Conservation (phyloP, 2,329 filamentous ascomycete species). For the Ophiostoma ulmi region DNA sequence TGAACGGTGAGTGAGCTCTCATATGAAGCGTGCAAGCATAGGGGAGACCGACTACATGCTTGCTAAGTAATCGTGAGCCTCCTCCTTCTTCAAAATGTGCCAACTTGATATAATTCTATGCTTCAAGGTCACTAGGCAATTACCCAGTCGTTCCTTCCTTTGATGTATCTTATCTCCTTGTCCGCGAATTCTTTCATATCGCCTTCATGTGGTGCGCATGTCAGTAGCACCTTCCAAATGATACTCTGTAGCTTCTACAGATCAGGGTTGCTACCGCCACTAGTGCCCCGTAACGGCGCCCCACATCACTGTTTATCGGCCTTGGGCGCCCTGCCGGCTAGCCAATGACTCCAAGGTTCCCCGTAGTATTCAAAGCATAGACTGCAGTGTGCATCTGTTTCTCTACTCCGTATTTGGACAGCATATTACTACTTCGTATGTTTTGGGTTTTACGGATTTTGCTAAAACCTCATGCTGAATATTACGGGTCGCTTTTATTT, state of each 20-base stretch:
- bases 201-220: neutral
- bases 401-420: neutral
- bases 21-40: neutral
- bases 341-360: neutral
- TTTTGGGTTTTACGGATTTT: neutral
- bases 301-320: conserved; percentile 17
- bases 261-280: conserved; percentile 18
- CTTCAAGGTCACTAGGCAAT: neutral
- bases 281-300: conserved; percentile 22
- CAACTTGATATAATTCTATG: neutral
- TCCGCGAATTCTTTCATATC: neutral
- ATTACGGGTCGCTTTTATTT: neutral
- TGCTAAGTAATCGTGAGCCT: neutral
- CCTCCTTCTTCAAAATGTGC: neutral
- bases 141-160: neutral
- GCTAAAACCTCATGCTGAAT: neutral
- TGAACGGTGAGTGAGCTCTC: conserved; percentile 1
- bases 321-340: conserved; percentile 11
- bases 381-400: neutral
- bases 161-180: neutral
- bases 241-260: conserved; percentile 14
- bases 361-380: no score
- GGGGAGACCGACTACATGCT: neutral
- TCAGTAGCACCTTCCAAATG: neutral
- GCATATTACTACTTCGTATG: neutral